phyloP scores from a whole-genome alignment of 192 early-diverging fungal genomes.

The Entophlyctis helioformis region DNA sequence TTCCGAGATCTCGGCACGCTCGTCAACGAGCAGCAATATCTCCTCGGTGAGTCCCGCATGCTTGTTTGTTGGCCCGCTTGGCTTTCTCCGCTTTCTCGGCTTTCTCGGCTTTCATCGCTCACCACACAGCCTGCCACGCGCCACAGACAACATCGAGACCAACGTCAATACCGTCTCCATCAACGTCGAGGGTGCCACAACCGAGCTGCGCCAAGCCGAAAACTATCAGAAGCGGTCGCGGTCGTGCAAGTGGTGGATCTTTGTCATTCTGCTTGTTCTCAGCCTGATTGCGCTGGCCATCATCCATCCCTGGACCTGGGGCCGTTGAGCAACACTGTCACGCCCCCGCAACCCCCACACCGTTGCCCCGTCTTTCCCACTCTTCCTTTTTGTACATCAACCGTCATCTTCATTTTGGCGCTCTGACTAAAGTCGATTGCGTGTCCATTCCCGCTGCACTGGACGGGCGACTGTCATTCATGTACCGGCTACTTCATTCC shows the following conservation, averaged over 20 bases:
- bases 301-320: too few species aligned
- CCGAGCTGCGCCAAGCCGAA: slow-evolving; percentile 68
- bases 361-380: too few species aligned
- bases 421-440: too few species aligned
- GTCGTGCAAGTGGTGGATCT: slow-evolving; percentile 73
- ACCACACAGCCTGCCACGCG: background rate
- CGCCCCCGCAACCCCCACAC: too few species aligned
- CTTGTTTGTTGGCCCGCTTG: background rate
- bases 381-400: too few species aligned
- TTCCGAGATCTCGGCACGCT: slow-evolving; percentile 92
- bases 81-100: background rate
- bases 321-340: too few species aligned
- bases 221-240: slow-evolving; percentile 65
- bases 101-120: background rate
- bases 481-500: too few species aligned
- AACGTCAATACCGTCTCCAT: slow-evolving; percentile 77
- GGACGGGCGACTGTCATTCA: too few species aligned
- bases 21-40: slow-evolving; percentile 92
- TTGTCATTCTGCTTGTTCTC: slow-evolving; percentile 53
- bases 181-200: slow-evolving; percentile 67
- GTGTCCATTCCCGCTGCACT: too few species aligned
- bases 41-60: slow-evolving; percentile 53
- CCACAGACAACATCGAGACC: slow-evolving; percentile 81
- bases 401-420: too few species aligned
- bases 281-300: too few species aligned